A percentile compares a stretch with the other conserved stretches of the same genome.
phyloP scores from a whole-genome alignment of 441 rosid genomes.

The California macrophylla region DNA sequence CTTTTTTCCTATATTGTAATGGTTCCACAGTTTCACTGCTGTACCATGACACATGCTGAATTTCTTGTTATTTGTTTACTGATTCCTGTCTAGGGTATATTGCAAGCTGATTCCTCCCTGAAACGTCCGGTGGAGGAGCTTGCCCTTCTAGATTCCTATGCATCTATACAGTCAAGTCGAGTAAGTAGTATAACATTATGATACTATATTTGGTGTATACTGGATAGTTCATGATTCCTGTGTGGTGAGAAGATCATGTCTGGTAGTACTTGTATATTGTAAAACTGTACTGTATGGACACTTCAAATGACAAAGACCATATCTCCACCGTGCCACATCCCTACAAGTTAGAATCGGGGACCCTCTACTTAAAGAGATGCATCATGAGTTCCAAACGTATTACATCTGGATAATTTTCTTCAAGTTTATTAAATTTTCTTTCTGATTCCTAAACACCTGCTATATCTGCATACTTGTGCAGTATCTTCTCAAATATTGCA shows the following conservation, averaged over 20 bases:
- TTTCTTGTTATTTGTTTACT: conserved; percentile 11
- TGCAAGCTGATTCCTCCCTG: conserved; percentile 52
- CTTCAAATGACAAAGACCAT: background rate
- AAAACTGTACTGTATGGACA: background rate
- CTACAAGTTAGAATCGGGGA: background rate
- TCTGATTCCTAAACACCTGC: background rate
- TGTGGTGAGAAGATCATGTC: background rate
- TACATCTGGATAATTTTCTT: background rate
- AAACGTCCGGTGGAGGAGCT: conserved; percentile 65
- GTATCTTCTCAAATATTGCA: background rate
- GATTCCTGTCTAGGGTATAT: conserved; percentile 45
- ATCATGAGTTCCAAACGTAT: background rate
- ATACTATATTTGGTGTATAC: background rate
- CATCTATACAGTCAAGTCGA: conserved; percentile 63
- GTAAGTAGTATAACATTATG: conserved; percentile 35
- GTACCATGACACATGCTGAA: background rate
- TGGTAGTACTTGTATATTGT: background rate
- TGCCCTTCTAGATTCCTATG: conserved; percentile 54
- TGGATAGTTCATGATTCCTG: background rate
- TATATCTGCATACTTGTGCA: background rate
- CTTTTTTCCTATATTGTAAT: background rate
- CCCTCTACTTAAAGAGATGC: background rate
- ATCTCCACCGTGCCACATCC: background rate
- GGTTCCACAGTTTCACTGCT: conserved; percentile 2
- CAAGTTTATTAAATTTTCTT: background rate